Base-by-base conservation (phyloP, 2,329 filamentous ascomycete genomes). In the Alternaria sp. region DNA sequence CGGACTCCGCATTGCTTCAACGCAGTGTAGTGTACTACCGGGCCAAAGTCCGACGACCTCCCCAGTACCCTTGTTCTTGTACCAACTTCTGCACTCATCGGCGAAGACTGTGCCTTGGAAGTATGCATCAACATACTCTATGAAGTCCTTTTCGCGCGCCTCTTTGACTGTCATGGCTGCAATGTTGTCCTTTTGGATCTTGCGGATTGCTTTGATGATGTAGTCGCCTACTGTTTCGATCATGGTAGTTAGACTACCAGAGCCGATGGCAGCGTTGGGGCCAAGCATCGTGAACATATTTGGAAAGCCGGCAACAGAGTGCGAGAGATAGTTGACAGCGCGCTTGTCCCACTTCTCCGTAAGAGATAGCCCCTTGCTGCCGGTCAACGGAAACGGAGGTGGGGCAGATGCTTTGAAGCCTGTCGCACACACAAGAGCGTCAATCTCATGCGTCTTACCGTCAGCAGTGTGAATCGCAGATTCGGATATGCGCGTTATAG, bases 361-460 rank as follows among this genome's bases (percentile, higher is more conserved):
- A 22, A 83, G 56, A 44, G 76, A 57, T 3, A 73, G 62, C 25
- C 69, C 71, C 25, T 74, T 59, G 10, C 62, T 52, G 28, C 79
- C 80, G 3, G 57, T 69, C 3, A 81, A 56, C 5, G 74, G 74
- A 69, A 81, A 83, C 4, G 78, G 78, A 2, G 80, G 80, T 5
- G 78, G 70, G 14, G 76, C 69, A 18, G 71, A 73, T 28, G 76
- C 64, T 63, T 81, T 74, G 72, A 82, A 83, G 36, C 81, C 82
- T 2, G 81, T 83, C 10, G 81, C 81, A 64, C 80, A 83, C 59
- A 83, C 78, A 22, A 84, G 69, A 11, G 77, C 76, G 60, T 84
- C 81, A 25, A 82, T 73, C 22, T 74, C 70, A 57, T 81, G 74
- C 7, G 74, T 62, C 9, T 65, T 65, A 32, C 78, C 80, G 59